Conservation (phyloP, 768 basidiomycete genomes). For the Tricholoma bakamatsutake region DNA sequence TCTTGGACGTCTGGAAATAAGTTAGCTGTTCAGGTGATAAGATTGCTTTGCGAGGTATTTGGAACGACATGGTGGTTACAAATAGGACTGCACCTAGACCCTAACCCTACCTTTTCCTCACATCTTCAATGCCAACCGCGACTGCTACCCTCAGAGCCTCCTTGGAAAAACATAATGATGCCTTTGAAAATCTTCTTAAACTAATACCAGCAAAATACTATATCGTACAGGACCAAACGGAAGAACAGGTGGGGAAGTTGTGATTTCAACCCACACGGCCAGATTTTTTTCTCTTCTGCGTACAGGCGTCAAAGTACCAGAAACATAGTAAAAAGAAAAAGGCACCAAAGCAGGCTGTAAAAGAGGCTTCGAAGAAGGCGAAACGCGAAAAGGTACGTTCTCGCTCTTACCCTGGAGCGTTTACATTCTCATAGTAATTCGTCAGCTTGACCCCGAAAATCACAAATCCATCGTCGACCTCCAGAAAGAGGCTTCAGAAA, state of each 20-base stretch:
- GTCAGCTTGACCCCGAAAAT: slow-evolving; percentile 88
- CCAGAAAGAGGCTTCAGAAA: slow-evolving; percentile 47
- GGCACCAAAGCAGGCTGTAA: slow-evolving; percentile 77
- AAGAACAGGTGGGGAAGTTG: slow-evolving; percentile 52
- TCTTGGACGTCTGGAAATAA: slow-evolving; percentile 72
- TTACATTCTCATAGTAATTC: background rate
- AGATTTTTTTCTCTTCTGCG: slow-evolving; percentile 14
- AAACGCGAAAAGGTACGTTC: slow-evolving; percentile 73
- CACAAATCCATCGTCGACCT: slow-evolving; percentile 71
- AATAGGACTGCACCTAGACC: too few relatives aligned
- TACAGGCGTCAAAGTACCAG: slow-evolving; percentile 66
- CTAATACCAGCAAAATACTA: slow-evolving; percentile 92
- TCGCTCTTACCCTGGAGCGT: background rate
- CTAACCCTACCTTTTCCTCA: slow-evolving; percentile 7
- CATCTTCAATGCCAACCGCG: slow-evolving; percentile 41
- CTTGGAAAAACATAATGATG: slow-evolving; percentile 78
- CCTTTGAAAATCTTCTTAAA: slow-evolving; percentile 76
- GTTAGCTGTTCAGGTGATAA: slow-evolving; percentile 71
- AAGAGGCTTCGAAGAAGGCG: slow-evolving; percentile 86
- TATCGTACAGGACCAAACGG: slow-evolving; percentile 57
- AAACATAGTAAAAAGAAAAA: slow-evolving; percentile 87
- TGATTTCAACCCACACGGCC: background rate
- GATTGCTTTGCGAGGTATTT: slow-evolving; percentile 64
- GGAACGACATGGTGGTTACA: slow-evolving; percentile 31
- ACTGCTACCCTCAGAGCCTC: slow-evolving; percentile 46